A percentile compares a stretch with the other conserved stretches of the same genome.
These are phyloP conservation scores for Orbilia brochopaga DNA, from an alignment of 2,329 filamentous ascomycete genomes.

Conservation along the genomic window DNA sequence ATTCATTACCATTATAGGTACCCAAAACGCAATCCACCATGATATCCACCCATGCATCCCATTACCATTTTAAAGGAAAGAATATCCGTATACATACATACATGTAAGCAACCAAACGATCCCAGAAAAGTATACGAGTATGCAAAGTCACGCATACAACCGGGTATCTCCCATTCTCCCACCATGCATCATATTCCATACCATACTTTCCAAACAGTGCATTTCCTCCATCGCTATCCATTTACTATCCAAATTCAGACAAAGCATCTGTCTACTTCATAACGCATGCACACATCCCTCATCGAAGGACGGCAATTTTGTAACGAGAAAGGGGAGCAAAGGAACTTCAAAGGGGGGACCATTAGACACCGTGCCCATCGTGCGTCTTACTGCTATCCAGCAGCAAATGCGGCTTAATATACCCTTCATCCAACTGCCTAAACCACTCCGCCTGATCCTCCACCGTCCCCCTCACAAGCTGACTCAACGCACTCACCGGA, in stretches of 20 bases:
- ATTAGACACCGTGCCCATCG: conserved; percentile 59
- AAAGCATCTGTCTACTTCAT: no score
- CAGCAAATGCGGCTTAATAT: conserved; percentile 88
- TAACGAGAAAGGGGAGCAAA: background rate
- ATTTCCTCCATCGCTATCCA: no score
- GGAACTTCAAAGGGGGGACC: no score
- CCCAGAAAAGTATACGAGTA: no score
- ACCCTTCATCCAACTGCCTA: conserved; percentile 90
- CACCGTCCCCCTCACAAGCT: conserved; percentile 66
- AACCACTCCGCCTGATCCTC: conserved; percentile 92
- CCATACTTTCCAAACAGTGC: background rate
- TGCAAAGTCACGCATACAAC: no score
- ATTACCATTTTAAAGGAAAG: no score
- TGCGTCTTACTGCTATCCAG: conserved; percentile 65
- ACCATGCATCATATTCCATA: background rate
- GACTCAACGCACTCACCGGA: conserved; percentile 54
- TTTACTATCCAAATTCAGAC: no score
- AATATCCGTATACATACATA: background rate
- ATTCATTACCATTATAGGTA: no score
- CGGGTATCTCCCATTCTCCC: background rate
- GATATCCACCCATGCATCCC: no score
- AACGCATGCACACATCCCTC: background rate
- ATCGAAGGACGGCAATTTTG: background rate
- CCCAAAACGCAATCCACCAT: no score
- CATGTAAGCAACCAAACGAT: background rate